Evolutionary conservation across 192 early-diverging fungal genomes (phyloP).

Genomic region (Entophlyctis luteolus): DNA sequence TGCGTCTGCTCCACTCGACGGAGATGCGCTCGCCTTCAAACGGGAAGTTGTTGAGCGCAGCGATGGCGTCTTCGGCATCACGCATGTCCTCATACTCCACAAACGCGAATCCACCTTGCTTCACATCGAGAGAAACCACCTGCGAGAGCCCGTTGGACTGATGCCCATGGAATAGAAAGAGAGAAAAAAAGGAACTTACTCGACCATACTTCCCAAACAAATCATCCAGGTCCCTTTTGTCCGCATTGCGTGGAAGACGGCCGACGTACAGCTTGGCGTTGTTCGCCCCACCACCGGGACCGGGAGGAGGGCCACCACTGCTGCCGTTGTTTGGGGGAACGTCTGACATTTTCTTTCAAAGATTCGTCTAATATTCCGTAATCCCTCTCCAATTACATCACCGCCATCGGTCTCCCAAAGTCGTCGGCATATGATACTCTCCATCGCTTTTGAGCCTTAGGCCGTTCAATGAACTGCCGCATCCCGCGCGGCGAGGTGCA

Average conservation of each 20-base stretch:
- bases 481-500: too few species aligned
- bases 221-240: slow-evolving; percentile 44
- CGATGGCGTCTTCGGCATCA: slow-evolving; percentile 53
- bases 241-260: slow-evolving; percentile 30
- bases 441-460: too few species aligned
- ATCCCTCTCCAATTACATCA: too few species aligned
- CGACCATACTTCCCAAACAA: slow-evolving; percentile 44
- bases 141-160: not conserved
- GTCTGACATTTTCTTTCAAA: not conserved
- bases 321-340: not conserved
- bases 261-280: slow-evolving; percentile 51
- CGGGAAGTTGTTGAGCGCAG: slow-evolving; percentile 38
- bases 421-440: too few species aligned
- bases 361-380: not conserved
- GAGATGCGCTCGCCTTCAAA: slow-evolving; percentile 42
- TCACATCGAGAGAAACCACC: slow-evolving; percentile 39
- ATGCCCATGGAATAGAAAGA: not conserved
- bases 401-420: too few species aligned
- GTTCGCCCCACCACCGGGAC: not conserved
- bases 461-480: too few species aligned
- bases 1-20: slow-evolving; percentile 43
- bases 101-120: slow-evolving; percentile 55
- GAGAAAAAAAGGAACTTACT: slow-evolving; percentile 5
- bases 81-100: slow-evolving; percentile 39
- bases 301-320: not conserved